phyloP scores from a whole-genome alignment of 1,284 basidiomycete genomes.

The Ceratobasidium theobromae region DNA sequence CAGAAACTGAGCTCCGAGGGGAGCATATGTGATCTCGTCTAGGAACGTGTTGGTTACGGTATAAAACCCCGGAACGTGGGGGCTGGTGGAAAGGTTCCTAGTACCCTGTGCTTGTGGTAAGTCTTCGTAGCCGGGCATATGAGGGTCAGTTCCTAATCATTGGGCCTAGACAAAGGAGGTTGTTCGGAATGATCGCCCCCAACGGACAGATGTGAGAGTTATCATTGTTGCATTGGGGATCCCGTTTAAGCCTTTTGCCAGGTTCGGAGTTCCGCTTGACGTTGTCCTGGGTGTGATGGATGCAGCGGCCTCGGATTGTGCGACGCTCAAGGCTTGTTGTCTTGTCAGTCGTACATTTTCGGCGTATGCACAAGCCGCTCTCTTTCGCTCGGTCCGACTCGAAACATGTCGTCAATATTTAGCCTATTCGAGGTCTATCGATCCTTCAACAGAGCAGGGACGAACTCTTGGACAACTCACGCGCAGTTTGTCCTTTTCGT shows the following conservation, averaged over 20 bases:
- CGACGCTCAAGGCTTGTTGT: conserved; percentile 21
- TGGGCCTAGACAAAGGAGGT: too few species aligned
- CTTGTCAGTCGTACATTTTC: conserved; percentile 22
- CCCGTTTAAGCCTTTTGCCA: background rate
- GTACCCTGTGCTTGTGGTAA: too few species aligned
- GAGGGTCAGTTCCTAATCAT: too few species aligned
- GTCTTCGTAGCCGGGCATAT: too few species aligned
- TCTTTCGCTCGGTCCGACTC: conserved; percentile 13
- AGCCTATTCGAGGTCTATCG: background rate
- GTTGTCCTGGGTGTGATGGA: conserved; percentile 16
- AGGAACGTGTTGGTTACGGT: too few species aligned
- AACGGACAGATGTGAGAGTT: background rate
- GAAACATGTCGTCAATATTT: conserved; percentile 1
- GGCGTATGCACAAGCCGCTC: conserved; percentile 15
- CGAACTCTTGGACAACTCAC: conserved; percentile 7
- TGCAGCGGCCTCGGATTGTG: conserved; percentile 3
- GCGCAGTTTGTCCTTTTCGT: conserved; percentile 16
- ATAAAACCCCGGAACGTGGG: too few species aligned
- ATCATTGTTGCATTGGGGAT: background rate
- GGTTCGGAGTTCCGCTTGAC: conserved; percentile 11
- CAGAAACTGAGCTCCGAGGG: too few species aligned
- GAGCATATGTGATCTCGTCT: too few species aligned
- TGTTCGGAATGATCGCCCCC: background rate
- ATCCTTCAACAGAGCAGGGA: conserved; percentile 9
- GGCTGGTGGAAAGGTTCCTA: too few species aligned